Evolutionary conservation across 352 stramenopile species (phyloP).

Genomic region (Aphanomyces stellatus): DNA sequence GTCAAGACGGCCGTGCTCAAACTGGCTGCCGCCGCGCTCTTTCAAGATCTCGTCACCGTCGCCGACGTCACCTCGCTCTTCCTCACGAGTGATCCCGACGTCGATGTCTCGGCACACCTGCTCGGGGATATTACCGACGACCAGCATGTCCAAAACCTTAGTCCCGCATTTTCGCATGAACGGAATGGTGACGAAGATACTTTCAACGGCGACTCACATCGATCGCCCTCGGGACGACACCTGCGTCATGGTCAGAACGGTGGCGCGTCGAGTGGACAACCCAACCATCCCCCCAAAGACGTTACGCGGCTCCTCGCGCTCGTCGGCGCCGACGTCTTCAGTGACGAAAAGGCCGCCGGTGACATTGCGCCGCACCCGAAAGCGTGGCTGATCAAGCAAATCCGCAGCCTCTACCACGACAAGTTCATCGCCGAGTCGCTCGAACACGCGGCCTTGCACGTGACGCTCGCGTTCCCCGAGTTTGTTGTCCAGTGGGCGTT

Average conservation of each 20-base stretch:
- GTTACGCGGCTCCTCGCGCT: slow-evolving; percentile 9
- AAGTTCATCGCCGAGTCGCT: slow-evolving; percentile 17
- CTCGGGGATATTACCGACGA: background rate
- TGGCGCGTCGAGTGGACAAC: background rate
- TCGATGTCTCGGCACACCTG: background rate
- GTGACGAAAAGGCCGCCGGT: background rate
- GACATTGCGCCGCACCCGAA: background rate
- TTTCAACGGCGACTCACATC: background rate
- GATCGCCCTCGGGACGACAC: no score
- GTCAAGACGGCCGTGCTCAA: background rate
- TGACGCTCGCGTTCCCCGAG: slow-evolving; percentile 10
- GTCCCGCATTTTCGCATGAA: background rate
- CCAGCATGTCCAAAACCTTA: background rate
- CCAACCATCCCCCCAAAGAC: background rate
- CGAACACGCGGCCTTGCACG: slow-evolving; percentile 6
- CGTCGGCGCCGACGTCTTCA: background rate
- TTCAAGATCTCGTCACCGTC: background rate
- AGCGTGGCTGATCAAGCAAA: slow-evolving; percentile 17
- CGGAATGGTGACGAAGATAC: background rate
- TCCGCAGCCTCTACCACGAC: slow-evolving; percentile 16
- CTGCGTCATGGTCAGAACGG: no score
- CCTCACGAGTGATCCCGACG: background rate
- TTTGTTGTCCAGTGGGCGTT: slow-evolving; percentile 8
- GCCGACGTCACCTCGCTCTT: background rate
- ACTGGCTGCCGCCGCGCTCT: background rate